These are phyloP conservation scores for Shiraia sp. DNA, from an alignment of 2,329 filamentous ascomycete species.

Conservation along the genomic window DNA sequence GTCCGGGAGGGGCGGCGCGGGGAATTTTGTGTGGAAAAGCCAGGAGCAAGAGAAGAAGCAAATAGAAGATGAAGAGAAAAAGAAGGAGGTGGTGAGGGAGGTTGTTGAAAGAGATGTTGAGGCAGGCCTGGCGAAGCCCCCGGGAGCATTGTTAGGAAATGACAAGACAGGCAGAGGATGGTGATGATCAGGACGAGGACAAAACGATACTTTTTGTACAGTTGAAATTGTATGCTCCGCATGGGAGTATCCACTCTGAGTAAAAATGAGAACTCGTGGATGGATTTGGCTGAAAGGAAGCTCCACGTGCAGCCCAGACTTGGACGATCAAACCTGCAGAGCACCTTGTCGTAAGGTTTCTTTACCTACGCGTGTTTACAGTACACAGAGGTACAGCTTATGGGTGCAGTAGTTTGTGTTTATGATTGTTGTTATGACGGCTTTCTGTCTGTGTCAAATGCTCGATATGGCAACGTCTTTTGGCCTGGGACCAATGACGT, in stretches of 20 bases:
- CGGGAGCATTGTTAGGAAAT: slow-evolving; percentile 44
- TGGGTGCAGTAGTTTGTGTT: too few relatives aligned
- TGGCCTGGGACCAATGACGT: slow-evolving; percentile 6
- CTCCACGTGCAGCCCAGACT: slow-evolving; percentile 4
- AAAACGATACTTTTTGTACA: too few relatives aligned
- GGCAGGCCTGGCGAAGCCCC: slow-evolving; percentile 45
- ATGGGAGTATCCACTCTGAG: too few relatives aligned
- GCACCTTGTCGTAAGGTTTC: too few relatives aligned
- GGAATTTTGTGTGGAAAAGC: slow-evolving; percentile 50
- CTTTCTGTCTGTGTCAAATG: slow-evolving; percentile 2
- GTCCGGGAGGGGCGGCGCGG: slow-evolving; percentile 51
- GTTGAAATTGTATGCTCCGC: too few relatives aligned
- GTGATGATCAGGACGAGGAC: slow-evolving; percentile 10
- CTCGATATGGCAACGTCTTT: slow-evolving; percentile 5
- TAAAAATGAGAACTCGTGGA: too few relatives aligned
- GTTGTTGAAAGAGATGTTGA: slow-evolving; percentile 49
- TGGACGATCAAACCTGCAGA: too few relatives aligned
- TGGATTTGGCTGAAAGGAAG: not conserved
- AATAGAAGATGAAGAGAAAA: slow-evolving; percentile 26
- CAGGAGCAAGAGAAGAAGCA: slow-evolving; percentile 36
- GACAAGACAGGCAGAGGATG: slow-evolving; percentile 34
- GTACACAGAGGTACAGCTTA: too few relatives aligned
- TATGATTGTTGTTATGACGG: too few relatives aligned
- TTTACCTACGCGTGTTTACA: too few relatives aligned
- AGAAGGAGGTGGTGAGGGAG: slow-evolving; percentile 28